A percentile compares a stretch with the other conserved stretches of the same genome.
Conservation (phyloP, 1,284 basidiomycete species). For the Tylopilus orsonianus region DNA sequence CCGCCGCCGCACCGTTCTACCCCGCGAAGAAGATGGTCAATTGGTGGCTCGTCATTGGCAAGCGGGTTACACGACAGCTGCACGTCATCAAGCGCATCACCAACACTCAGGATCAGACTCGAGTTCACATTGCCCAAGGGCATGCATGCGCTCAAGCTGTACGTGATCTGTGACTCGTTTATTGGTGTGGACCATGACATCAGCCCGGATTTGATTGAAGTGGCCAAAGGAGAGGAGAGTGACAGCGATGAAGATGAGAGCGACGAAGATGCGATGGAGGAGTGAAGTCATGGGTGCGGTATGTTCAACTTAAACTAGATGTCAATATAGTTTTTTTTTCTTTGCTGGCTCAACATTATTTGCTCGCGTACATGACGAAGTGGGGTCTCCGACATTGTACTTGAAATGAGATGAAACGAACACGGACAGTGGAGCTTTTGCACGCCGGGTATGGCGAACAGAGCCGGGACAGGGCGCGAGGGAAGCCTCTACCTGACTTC, state of each 20-base stretch:
- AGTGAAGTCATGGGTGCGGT: conserved; percentile 30
- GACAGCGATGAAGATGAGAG: conserved; percentile 76
- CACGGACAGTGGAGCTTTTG: too few species aligned
- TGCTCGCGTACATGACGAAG: too few species aligned
- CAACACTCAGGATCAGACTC: conserved; percentile 76
- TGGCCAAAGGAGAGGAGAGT: conserved; percentile 83
- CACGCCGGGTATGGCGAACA: too few species aligned
- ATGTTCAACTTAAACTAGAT: too few species aligned
- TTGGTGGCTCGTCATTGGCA: background rate
- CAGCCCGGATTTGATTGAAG: conserved; percentile 73
- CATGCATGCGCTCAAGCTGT: conserved; percentile 74
- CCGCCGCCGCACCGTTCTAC: conserved; percentile 90
- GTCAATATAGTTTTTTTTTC: too few species aligned
- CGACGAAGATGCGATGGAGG: conserved; percentile 51
- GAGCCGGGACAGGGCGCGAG: too few species aligned
- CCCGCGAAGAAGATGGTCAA: conserved; percentile 76
- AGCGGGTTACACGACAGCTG: conserved; percentile 56
- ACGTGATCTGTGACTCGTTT: background rate
- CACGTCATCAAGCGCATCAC: conserved; percentile 96
- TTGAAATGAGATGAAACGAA: too few species aligned
- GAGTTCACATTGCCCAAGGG: conserved; percentile 90
- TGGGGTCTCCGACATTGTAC: too few species aligned
- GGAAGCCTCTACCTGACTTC: too few species aligned
- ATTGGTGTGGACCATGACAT: conserved; percentile 89
- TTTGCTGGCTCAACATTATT: too few species aligned